Percentiles rank a stretch among this genome's conserved stretches.
Conservation (phyloP, 192 early-diverging fungal species). For the Allomyces macrogynus region DNA sequence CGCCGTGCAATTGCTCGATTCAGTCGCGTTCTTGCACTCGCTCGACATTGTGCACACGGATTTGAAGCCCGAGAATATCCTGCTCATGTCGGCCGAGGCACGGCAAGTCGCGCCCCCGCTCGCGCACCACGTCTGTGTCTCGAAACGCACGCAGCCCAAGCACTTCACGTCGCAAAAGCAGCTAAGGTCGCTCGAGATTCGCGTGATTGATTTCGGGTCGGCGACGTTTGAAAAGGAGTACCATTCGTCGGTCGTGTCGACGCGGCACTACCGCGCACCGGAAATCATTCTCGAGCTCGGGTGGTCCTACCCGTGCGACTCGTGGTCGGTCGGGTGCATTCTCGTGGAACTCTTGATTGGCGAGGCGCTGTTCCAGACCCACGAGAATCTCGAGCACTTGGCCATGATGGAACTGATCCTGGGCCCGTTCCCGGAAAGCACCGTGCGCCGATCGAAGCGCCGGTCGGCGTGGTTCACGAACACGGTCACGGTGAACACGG, state of each 20-base stretch:
- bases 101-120: neutral
- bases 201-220: slow-evolving; percentile 90
- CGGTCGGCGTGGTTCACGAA: slow-evolving; percentile 17
- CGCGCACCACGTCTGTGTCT: neutral
- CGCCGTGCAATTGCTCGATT: slow-evolving; percentile 60
- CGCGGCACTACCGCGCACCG: slow-evolving; percentile 89
- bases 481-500: slow-evolving; percentile 16
- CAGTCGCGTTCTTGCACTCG: slow-evolving; percentile 79
- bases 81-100: slow-evolving; percentile 30
- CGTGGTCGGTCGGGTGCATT: slow-evolving; percentile 96
- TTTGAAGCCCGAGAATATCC: slow-evolving; percentile 88
- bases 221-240: slow-evolving; percentile 86
- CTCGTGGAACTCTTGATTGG: slow-evolving; percentile 87
- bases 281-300: slow-evolving; percentile 82
- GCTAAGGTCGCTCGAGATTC: slow-evolving; percentile 26
- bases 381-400: slow-evolving; percentile 90
- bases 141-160: neutral
- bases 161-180: neutral
- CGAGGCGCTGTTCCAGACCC: slow-evolving; percentile 90
- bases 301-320: slow-evolving; percentile 93
- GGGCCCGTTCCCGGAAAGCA: slow-evolving; percentile 47
- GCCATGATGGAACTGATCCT: slow-evolving; percentile 88
- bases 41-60: slow-evolving; percentile 85
- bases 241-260: slow-evolving; percentile 77
- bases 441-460: slow-evolving; percentile 28